phyloP scores from a whole-genome alignment of 371 early-diverging fungal genomes.

The Mucor velutinosus region DNA sequence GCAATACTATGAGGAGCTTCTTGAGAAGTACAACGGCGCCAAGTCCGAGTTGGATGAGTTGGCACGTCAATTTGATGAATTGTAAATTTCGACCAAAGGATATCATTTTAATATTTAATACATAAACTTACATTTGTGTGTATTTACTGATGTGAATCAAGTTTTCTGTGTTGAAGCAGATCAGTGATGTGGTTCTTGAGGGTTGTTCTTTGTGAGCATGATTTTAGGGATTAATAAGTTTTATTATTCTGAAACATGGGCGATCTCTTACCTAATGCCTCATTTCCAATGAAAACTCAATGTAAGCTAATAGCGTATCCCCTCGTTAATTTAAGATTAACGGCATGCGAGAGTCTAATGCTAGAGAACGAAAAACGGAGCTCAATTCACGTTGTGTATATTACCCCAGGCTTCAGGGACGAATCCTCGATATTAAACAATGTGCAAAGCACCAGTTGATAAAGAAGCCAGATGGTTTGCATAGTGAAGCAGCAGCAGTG shows the following conservation, averaged over 20 bases:
- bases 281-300: neutral
- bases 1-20: constrained; percentile 61
- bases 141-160: neutral
- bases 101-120: neutral
- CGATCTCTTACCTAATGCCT: neutral
- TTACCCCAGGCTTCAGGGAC: neutral
- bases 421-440: no score
- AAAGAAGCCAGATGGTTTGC: no score
- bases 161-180: neutral
- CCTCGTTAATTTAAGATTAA: neutral
- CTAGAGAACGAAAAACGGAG: neutral
- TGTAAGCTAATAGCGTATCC: no score
- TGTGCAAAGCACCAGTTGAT: no score
- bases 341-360: neutral
- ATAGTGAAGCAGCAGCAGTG: neutral
- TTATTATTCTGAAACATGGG: neutral
- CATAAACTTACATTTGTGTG: neutral
- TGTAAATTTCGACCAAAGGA: constrained; percentile 45
- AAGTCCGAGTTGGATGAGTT: constrained; percentile 79
- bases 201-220: neutral
- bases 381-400: neutral
- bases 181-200: no score
- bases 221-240: neutral
- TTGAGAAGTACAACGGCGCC: constrained; percentile 59
- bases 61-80: constrained; percentile 71